These are phyloP conservation scores for Collybia sp. DNA, from an alignment of 768 basidiomycete genomes.

Conservation along the genomic window DNA sequence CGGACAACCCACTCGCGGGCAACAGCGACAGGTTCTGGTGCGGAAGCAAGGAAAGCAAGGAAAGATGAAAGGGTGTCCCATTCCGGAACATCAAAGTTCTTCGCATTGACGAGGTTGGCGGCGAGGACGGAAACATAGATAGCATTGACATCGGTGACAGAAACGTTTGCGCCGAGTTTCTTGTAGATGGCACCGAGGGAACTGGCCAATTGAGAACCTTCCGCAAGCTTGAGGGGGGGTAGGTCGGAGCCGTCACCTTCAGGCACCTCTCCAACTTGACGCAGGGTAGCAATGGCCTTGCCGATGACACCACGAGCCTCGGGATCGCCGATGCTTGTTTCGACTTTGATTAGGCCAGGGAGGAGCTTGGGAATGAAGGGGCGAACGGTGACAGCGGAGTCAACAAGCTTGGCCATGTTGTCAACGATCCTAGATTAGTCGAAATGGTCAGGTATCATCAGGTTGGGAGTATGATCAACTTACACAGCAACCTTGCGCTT, in stretches of 20 bases:
- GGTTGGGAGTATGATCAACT: slow-evolving; percentile 25
- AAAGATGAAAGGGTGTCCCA: slow-evolving; percentile 84
- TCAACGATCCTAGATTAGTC: slow-evolving; percentile 71
- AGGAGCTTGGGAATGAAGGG: slow-evolving; percentile 96
- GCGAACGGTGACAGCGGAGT: slow-evolving; percentile 90
- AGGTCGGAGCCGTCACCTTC: slow-evolving; percentile 89
- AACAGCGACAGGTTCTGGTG: slow-evolving; percentile 63
- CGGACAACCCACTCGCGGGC: slow-evolving; percentile 86
- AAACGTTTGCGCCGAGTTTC: slow-evolving; percentile 66
- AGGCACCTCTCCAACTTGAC: slow-evolving; percentile 91
- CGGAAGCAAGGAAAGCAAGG: slow-evolving; percentile 59
- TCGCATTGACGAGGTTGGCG: slow-evolving; percentile 80
- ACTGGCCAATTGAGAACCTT: slow-evolving; percentile 60
- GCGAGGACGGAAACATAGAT: slow-evolving; percentile 78
- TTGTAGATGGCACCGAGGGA: slow-evolving; percentile 78
- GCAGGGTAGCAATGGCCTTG: slow-evolving; percentile 92
- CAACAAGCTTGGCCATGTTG: slow-evolving; percentile 98
- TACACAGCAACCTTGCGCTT: slow-evolving; percentile 98
- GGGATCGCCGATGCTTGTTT: slow-evolving; percentile 92
- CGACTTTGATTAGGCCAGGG: slow-evolving; percentile 93
- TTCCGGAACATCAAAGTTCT: slow-evolving; percentile 87
- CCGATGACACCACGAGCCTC: slow-evolving; percentile 93
- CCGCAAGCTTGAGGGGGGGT: slow-evolving; percentile 76
- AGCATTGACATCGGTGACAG: slow-evolving; percentile 50
- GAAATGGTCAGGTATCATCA: slow-evolving; percentile 12